Percentiles rank a stretch among this genome's conserved stretches.
These are phyloP conservation scores for Styphnolobium japonicum DNA, from an alignment of 306 rosid species.

Conservation along the genomic window DNA sequence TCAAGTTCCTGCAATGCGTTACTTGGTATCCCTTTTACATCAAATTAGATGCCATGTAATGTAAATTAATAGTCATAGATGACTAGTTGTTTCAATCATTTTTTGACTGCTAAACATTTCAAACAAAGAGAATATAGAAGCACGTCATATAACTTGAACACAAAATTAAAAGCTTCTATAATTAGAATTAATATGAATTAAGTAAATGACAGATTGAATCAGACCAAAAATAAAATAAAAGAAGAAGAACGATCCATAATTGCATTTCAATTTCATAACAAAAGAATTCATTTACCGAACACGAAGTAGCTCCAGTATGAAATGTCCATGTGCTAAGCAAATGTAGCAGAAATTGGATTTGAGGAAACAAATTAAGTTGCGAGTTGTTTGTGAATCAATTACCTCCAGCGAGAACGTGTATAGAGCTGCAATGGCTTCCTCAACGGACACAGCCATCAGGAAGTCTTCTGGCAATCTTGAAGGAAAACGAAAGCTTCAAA, in stretches of 20 bases:
- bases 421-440: constrained; percentile 97
- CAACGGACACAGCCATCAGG: constrained; percentile 84
- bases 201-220: not conserved
- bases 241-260: not conserved
- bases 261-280: not conserved
- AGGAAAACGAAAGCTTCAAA: not conserved
- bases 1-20: constrained; percentile 11
- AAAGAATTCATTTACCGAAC: too few species aligned
- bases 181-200: constrained; percentile 5
- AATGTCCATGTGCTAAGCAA: too few species aligned
- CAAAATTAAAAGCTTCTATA: not conserved
- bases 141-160: too few species aligned
- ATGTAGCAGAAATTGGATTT: constrained; percentile 9
- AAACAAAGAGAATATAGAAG: not conserved
- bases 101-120: not conserved
- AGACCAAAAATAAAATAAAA: not conserved
- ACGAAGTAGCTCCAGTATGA: too few species aligned
- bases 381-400: not conserved
- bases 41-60: constrained; percentile 5
- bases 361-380: not conserved
- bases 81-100: not conserved
- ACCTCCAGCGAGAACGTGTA: constrained; percentile 97
- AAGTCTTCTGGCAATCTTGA: not conserved
- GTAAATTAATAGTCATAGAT: constrained; percentile 1
- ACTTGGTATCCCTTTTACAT: not conserved